These are phyloP conservation scores for Plectosphaerella plurivora DNA, from an alignment of 2,329 filamentous ascomycete species.

Conservation along the genomic window DNA sequence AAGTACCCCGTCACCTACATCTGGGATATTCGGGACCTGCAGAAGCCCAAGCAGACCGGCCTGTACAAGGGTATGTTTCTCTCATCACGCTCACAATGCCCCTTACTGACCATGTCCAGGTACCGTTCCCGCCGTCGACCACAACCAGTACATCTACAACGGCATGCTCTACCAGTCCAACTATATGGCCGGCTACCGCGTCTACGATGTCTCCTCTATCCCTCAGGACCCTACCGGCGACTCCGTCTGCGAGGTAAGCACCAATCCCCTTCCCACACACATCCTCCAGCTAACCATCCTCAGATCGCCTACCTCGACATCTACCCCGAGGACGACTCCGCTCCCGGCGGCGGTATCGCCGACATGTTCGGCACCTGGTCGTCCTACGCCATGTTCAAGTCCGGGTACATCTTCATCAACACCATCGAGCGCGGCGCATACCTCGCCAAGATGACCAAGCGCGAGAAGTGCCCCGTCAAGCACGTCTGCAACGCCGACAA, in stretches of 20 bases:
- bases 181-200: constrained; percentile 35
- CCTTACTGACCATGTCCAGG: background rate
- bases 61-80: constrained; percentile 26
- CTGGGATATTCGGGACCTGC: constrained; percentile 38
- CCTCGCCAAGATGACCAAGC: constrained; percentile 17
- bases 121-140: constrained; percentile 29
- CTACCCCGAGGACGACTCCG: constrained; percentile 27
- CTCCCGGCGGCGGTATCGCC: constrained; percentile 11
- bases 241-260: constrained; percentile 34
- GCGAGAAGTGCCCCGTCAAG: constrained; percentile 15
- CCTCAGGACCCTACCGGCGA: constrained; percentile 36
- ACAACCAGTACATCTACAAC: constrained; percentile 39
- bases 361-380: constrained; percentile 15
- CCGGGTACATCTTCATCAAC: constrained; percentile 15
- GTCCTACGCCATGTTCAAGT: constrained; percentile 15
- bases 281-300: background rate
- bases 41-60: constrained; percentile 33
- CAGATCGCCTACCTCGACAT: constrained; percentile 38
- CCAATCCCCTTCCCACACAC: background rate
- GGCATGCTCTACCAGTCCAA: constrained; percentile 38
- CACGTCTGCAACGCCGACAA: constrained; percentile 15
- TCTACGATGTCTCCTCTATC: constrained; percentile 28
- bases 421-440: constrained; percentile 17
- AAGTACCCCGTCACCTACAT: constrained; percentile 42
- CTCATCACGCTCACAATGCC: background rate